phyloP scores from a whole-genome alignment of 73 alveolate genomes.

The Paramecium biaurelia region DNA sequence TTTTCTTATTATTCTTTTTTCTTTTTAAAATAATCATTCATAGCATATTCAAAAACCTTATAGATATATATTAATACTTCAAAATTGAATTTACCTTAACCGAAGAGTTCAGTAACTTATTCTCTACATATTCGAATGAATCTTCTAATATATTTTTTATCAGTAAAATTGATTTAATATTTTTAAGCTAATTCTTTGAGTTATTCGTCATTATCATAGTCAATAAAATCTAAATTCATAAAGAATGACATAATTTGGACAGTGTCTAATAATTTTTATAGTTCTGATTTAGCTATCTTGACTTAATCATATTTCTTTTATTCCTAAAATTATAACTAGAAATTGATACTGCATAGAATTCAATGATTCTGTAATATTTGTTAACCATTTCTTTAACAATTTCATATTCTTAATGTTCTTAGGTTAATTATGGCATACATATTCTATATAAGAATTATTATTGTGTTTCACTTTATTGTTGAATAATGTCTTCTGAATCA shows the following conservation, averaged over 20 bases:
- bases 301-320: constrained; percentile 38
- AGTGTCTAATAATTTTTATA: constrained; percentile 27
- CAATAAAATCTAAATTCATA: constrained; percentile 39
- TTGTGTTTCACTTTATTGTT: neutral
- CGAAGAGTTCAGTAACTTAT: constrained; percentile 46
- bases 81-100: constrained; percentile 45
- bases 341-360: constrained; percentile 40
- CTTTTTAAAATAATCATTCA: constrained; percentile 52
- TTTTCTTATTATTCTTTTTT: constrained; percentile 49
- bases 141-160: constrained; percentile 45
- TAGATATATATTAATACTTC: neutral
- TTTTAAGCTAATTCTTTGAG: constrained; percentile 20
- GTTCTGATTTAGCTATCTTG: constrained; percentile 37
- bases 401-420: constrained; percentile 60
- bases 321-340: neutral
- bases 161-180: neutral
- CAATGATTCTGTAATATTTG: constrained; percentile 54
- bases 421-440: neutral
- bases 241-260: constrained; percentile 2
- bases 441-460: neutral
- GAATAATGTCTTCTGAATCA: neutral
- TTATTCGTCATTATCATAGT: neutral
- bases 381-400: constrained; percentile 52
- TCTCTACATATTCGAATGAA: constrained; percentile 14
- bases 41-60: constrained; percentile 32